Evolutionary conservation across 768 basidiomycete genomes (phyloP), one percentile per base, ranked within the genome.

Genomic region (Dacryopinax primogenitus): DNA sequence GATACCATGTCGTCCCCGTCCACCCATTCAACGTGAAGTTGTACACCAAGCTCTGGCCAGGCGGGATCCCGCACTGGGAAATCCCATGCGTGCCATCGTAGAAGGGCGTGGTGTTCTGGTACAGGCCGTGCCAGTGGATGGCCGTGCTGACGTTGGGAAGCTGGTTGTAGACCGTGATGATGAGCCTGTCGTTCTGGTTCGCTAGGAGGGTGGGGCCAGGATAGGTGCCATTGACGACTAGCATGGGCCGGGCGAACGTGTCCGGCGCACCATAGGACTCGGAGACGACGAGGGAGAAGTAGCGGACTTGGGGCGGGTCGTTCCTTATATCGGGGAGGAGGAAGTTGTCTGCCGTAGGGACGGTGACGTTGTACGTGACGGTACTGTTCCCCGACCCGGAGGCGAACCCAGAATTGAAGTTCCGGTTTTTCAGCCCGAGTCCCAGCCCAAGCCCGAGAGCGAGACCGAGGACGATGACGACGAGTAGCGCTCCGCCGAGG

Each of bases 271-370:
- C 76, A 2, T 67, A 66, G 16, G 75, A 70, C 66, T 76, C 70
- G 12, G 75, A 73, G 4, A 82, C 69, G 21, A 74, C 74, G 74
- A 80, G 82, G 45, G 76, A 74, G 63, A 75, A 80, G 33, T 72
- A 72, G 18, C 81, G 75, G 18, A 78, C 79, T 66, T 74, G 76
- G 12, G 80, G 71, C 1, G 72, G 65, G 30, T 58, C 51, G 26
- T 26, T 28, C 26, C 51, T 23, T 23, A 58, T 58, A 30, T 58
- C 51, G 30, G 51, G 51, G 51, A 58, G 51, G 51, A 58, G 11
- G 51, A 58, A 58, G 51, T 21, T 58, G 51, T 58, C 51, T 11
- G 32, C 32, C 51, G 51, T 21, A 21, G 51, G 51, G 13, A 58
- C 26, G 11, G 51, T 58, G 13, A 58, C 30, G 26, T 58, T 58